A percentile compares a stretch with the other conserved stretches of the same genome.
phyloP scores from a whole-genome alignment of 1,284 basidiomycete genomes.

The Nidula niveotomentosa region DNA sequence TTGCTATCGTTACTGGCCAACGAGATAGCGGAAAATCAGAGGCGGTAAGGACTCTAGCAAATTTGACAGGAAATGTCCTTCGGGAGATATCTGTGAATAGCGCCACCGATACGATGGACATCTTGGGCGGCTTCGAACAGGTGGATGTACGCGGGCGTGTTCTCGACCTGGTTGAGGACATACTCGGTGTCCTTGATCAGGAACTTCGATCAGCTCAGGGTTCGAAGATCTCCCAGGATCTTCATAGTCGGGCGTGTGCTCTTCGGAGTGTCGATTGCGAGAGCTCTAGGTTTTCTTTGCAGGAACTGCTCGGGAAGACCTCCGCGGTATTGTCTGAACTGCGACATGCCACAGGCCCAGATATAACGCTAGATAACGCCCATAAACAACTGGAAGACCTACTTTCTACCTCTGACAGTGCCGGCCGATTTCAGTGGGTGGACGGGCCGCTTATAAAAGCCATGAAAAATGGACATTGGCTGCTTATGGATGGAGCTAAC shows the following conservation, averaged over 20 bases:
- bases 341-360: neutral
- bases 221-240: conserved; percentile 19
- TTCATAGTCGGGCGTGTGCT: neutral
- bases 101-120: conserved; percentile 92
- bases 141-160: conserved; percentile 52
- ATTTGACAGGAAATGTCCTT: conserved; percentile 67
- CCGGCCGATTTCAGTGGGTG: conserved; percentile 89
- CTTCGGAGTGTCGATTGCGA: neutral
- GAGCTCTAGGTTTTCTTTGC: neutral
- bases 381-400: conserved; percentile 17
- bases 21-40: conserved; percentile 82
- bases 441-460: conserved; percentile 94
- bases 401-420: conserved; percentile 16
- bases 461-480: conserved; percentile 87
- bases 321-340: conserved; percentile 10
- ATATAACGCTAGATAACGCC: conserved; percentile 8
- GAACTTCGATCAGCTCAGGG: conserved; percentile 36
- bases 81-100: conserved; percentile 83
- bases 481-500: conserved; percentile 93
- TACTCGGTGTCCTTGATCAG: conserved; percentile 37
- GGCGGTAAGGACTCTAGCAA: conserved; percentile 73
- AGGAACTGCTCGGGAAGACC: conserved; percentile 12
- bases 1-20: conserved; percentile 85
- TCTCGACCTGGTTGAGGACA: conserved; percentile 35
- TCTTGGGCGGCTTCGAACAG: conserved; percentile 97